Conservation (phyloP, 345 rosid species). For the Dipteronia sinensis region DNA sequence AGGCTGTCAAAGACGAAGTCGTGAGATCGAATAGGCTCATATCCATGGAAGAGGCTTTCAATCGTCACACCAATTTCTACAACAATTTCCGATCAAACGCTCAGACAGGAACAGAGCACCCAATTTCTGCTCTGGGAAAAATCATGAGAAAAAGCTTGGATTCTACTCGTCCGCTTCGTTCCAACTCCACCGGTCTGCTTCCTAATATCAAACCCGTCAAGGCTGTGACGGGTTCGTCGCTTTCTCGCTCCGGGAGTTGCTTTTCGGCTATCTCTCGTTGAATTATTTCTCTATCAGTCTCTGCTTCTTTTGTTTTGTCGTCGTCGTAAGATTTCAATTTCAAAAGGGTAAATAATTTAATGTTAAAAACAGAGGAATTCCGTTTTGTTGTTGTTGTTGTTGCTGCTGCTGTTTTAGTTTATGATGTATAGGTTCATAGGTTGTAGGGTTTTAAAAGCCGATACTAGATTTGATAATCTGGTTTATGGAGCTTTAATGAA, state of each 20-base stretch:
- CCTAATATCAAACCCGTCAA: constrained; percentile 39
- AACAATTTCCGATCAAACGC: constrained; percentile 34
- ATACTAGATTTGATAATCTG: background rate
- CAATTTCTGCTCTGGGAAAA: constrained; percentile 61
- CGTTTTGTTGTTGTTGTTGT: background rate
- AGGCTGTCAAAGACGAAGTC: constrained; percentile 65
- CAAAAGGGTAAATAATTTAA: constrained; percentile 5
- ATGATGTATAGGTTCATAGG: background rate
- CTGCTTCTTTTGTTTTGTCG: constrained; percentile 1
- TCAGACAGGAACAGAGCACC: constrained; percentile 54
- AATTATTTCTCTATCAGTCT: background rate
- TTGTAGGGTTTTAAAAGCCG: background rate
- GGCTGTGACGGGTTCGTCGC: constrained; percentile 7
- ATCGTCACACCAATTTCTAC: constrained; percentile 52
- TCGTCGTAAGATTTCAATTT: constrained; percentile 6
- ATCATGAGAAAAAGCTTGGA: constrained; percentile 65
- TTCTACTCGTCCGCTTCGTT: constrained; percentile 41
- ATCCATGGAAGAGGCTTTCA: constrained; percentile 58
- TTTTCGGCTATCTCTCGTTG: constrained; percentile 59
- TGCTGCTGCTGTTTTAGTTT: background rate
- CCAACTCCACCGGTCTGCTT: constrained; percentile 47
- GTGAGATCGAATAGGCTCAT: constrained; percentile 47
- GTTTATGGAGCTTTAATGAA: background rate
- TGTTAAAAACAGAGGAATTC: background rate
- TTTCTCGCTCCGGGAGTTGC: constrained; percentile 66